Percentiles rank a stretch among this genome's conserved stretches.
phyloP scores from a whole-genome alignment of 202 grass and related monocot genomes.

The Hordeum pubiflorum region DNA sequence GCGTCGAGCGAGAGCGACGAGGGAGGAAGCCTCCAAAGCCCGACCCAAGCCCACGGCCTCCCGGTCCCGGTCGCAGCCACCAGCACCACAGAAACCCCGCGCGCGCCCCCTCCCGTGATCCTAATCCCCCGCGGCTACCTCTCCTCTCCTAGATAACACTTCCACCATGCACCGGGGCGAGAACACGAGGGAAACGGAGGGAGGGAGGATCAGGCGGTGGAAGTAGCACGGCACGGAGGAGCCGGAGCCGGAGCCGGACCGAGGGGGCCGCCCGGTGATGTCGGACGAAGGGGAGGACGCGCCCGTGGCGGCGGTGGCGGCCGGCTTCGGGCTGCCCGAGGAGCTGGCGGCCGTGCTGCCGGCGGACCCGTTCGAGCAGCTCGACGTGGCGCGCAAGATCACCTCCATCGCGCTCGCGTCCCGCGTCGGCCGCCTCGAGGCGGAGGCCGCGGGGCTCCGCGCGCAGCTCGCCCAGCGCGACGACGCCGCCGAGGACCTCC shows the following conservation, averaged over 20 bases:
- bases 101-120: background rate
- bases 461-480: conserved; percentile 59
- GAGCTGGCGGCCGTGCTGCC: conserved; percentile 64
- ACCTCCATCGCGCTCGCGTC: conserved; percentile 82
- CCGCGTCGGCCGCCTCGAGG: conserved; percentile 59
- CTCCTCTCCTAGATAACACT: background rate
- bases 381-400: conserved; percentile 92
- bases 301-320: background rate
- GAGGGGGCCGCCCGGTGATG: background rate
- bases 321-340: conserved; percentile 54
- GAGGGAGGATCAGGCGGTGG: background rate
- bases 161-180: background rate
- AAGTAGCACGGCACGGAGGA: background rate
- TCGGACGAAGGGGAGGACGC: conserved; percentile 12
- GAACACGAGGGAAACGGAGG: background rate
- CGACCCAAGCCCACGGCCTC: conserved; percentile 1
- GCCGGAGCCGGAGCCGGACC: background rate
- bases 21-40: conserved; percentile 24
- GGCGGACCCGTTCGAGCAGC: conserved; percentile 80
- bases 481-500: conserved; percentile 67
- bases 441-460: conserved; percentile 46
- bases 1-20: conserved; percentile 18
- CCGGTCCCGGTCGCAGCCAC: background rate
- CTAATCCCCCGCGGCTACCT: background rate
- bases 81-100: conserved; percentile 27